A percentile compares a stretch with the other conserved stretches of the same genome.
Conservation (phyloP, 1,284 basidiomycete genomes). For the Meira nashicola region DNA sequence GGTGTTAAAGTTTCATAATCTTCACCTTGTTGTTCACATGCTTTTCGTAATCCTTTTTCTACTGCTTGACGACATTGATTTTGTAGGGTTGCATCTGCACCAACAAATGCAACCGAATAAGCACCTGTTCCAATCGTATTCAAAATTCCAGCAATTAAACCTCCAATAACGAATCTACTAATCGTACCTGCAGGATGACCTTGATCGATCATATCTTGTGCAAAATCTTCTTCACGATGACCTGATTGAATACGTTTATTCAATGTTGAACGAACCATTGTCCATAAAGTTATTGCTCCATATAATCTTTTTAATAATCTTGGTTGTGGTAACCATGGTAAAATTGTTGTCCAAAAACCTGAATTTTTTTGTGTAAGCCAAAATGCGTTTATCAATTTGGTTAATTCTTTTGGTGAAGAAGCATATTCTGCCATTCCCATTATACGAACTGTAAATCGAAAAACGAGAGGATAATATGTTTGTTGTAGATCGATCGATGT, state of each 20-base stretch:
- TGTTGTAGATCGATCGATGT: conserved; percentile 14
- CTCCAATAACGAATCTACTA: conserved; percentile 18
- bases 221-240: conserved; percentile 17
- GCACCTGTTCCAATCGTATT: conserved; percentile 21
- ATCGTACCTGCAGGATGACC: conserved; percentile 2
- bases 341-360: conserved; percentile 17
- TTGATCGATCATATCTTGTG: conserved; percentile 18
- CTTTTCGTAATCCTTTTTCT: conserved; percentile 2
- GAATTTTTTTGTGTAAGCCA: conserved; percentile 18
- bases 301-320: conserved; percentile 10
- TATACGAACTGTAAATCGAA: conserved; percentile 17
- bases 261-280: conserved; percentile 15
- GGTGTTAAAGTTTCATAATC: conserved; percentile 14
- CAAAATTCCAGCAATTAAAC: conserved; percentile 18
- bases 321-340: conserved; percentile 19
- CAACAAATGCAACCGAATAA: conserved; percentile 18
- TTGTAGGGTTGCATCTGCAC: conserved; percentile 12
- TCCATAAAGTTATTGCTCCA: conserved; percentile 18
- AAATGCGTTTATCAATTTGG: conserved; percentile 11
- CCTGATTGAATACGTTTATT: conserved; percentile 11
- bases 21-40: conserved; percentile 13
- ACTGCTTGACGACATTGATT: conserved; percentile 2
- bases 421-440: conserved; percentile 24
- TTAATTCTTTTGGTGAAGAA: neutral
- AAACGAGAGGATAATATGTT: conserved; percentile 19